phyloP scores from a whole-genome alignment of 305 asterid species.

The Solanum hybrid region DNA sequence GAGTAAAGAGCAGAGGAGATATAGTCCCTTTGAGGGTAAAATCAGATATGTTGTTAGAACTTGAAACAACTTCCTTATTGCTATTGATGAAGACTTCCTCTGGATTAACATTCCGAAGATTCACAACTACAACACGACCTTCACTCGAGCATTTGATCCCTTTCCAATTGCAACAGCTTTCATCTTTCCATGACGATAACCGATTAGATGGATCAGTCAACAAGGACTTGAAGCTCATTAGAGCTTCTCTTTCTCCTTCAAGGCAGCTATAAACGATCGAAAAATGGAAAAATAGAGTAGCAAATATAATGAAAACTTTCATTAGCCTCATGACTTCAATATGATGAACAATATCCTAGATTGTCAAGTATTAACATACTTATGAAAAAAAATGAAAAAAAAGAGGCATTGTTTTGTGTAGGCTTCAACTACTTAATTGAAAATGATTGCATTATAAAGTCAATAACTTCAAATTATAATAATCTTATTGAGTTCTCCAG shows the following conservation, averaged over 20 bases:
- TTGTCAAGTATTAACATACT: background rate
- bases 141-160: conserved; percentile 8
- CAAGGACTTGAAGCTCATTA: background rate
- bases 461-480: background rate
- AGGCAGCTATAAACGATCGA: background rate
- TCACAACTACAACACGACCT: conserved; percentile 8
- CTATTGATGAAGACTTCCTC: background rate
- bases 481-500: background rate
- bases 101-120: conserved; percentile 13
- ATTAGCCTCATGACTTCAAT: background rate
- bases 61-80: background rate
- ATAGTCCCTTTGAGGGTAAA: conserved; percentile 12
- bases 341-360: background rate
- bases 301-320: background rate
- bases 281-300: background rate
- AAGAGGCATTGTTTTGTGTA: background rate
- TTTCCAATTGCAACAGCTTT: conserved; percentile 7
- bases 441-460: background rate
- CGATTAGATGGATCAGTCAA: conserved; percentile 2
- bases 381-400: background rate
- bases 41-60: background rate
- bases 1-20: conserved; percentile 14
- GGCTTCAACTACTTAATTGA: background rate
- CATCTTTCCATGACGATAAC: conserved; percentile 6
- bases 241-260: conserved; percentile 5